Base-by-base conservation (phyloP, 1,284 basidiomycete genomes). In the Pseudozyma pruni region DNA sequence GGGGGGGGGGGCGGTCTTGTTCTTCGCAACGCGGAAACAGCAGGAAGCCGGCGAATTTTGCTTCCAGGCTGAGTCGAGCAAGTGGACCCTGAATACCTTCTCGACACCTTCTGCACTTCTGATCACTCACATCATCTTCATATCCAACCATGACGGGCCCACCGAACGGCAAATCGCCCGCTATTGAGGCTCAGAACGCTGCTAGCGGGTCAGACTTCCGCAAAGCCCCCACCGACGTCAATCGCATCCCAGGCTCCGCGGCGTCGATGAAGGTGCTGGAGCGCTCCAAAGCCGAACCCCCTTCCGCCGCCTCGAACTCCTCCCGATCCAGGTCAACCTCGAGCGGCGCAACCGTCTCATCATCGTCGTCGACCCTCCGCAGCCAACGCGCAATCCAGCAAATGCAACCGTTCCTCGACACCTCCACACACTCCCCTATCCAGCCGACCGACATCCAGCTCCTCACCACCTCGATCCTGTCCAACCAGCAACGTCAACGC, bases 381-480 rank as follows among this genome's bases (percentile, higher is more conserved):
- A 62, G 33, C 39, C 42, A 32, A 31, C 17, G n/a, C 0, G 57
- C 63, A 2, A 61, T 63, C 3, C 55, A 63, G 27, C 44, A 51
- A 8, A 63, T 64, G 60, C 48, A 59, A 19, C 59, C 60, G 13
- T 59, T 70, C 45, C 51, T 70, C 32, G 48, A 55, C 34, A 63
- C 66, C 27, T 52, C 56, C 43, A 33, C 51, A 2, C 23, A 27
- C 22, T 48, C 51, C 8, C 43, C 59, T 8, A 67, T 72, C 47
- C 54, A 67, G 35, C 58, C 69, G 6, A 72, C 69, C n/a, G 69
- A 72, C 39, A 50, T 72, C 10, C 58, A 72, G 39, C 59, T 72
- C n/a, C 69, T 72, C 13, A 66, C 69, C 34, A 67, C 54, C 11
- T 59, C 55, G 11, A 63, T 72, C 34, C 53, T 72, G 1, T 59